These are phyloP conservation scores for Fraxinus ornus DNA, from an alignment of 305 asterid genomes.

Conservation along the genomic window DNA sequence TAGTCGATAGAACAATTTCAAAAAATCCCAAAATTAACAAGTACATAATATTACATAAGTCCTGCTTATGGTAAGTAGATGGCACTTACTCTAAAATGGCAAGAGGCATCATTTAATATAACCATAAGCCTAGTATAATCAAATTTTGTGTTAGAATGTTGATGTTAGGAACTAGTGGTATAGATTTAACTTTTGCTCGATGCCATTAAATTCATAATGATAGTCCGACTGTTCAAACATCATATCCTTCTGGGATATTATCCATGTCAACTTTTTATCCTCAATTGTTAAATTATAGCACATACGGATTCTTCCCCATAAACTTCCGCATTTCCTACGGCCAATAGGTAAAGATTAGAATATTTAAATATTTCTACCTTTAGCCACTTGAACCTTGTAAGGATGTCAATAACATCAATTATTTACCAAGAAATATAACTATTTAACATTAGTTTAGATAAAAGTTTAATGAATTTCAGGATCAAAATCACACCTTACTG, in stretches of 20 bases:
- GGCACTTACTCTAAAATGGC: background rate
- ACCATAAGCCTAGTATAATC: background rate
- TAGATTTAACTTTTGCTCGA: background rate
- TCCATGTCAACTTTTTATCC: background rate
- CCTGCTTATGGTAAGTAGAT: background rate
- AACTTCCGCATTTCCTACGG: background rate
- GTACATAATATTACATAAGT: background rate
- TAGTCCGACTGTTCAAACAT: background rate
- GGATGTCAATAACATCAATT: background rate
- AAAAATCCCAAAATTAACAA: background rate
- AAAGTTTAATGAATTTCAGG: background rate
- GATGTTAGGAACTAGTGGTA: background rate
- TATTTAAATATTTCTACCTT: background rate
- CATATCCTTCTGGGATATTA: background rate
- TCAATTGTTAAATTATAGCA: background rate
- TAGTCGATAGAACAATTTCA: background rate
- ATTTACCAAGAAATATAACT: background rate
- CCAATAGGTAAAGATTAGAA: background rate
- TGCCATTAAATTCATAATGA: background rate
- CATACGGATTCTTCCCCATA: background rate
- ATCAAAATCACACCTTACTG: constrained; percentile 64
- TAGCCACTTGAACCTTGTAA: background rate
- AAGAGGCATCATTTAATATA: background rate
- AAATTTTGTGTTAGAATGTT: background rate
- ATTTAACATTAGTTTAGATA: background rate